Conservation (phyloP, 208 protist genomes). For the Leishmania aethiopica region DNA sequence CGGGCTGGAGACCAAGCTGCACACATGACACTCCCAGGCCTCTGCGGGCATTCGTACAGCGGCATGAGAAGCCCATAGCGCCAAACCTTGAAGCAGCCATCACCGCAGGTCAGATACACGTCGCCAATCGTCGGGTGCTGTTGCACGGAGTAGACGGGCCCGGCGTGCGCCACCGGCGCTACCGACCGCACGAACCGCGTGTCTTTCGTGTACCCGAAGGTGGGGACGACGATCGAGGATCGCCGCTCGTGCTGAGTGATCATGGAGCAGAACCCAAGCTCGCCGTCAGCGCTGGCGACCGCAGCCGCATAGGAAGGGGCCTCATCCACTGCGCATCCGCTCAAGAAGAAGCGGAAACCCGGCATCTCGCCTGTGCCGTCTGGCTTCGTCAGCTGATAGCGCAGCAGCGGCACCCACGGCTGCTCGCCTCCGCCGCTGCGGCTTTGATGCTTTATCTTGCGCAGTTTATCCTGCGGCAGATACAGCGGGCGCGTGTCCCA, state of each 20-base stretch:
- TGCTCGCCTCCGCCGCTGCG: conserved; percentile 55
- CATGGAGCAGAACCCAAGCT: conserved; percentile 74
- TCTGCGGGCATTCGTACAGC: conserved; percentile 75
- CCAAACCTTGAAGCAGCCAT: conserved; percentile 92
- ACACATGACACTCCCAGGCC: conserved; percentile 54
- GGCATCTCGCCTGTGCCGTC: conserved; percentile 75
- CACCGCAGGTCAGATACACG: conserved; percentile 89
- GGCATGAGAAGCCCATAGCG: conserved; percentile 65
- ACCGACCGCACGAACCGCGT: conserved; percentile 66
- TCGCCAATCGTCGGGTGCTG: conserved; percentile 87
- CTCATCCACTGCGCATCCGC: conserved; percentile 54
- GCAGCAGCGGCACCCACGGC: conserved; percentile 85
- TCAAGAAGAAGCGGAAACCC: conserved; percentile 83
- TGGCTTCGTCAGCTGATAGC: conserved; percentile 68
- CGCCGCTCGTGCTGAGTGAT: conserved; percentile 61
- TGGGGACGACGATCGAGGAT: conserved; percentile 35
- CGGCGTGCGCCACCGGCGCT: conserved; percentile 62
- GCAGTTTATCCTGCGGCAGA: conserved; percentile 85
- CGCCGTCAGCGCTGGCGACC: conserved; percentile 72
- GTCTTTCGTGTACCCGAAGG: conserved; percentile 65
- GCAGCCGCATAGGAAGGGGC: conserved; percentile 64
- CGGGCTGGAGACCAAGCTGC: conserved; percentile 88
- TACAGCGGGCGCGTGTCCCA: conserved; percentile 91
- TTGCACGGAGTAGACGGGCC: conserved; percentile 77
- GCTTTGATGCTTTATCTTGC: conserved; percentile 90